These are phyloP conservation scores for Boletus chippewaensis DNA, from an alignment of 1,284 basidiomycete genomes.

Conservation along the genomic window DNA sequence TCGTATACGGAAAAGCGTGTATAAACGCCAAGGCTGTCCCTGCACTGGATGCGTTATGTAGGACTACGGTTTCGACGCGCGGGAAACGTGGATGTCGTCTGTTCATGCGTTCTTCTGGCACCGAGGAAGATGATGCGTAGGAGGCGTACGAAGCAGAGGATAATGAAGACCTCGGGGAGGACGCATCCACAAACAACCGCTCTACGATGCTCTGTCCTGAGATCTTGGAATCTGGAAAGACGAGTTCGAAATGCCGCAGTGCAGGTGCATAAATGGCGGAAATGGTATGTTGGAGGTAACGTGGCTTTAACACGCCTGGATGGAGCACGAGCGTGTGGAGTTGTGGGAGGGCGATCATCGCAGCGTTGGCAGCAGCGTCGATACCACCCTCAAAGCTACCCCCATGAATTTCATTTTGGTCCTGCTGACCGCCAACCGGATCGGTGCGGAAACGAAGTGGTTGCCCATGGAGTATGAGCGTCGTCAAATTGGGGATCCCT, in stretches of 20 bases:
- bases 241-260: constrained; percentile 30
- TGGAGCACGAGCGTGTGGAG: constrained; percentile 29
- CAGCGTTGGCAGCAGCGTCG: neutral
- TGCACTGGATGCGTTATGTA: constrained; percentile 26
- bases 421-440: constrained; percentile 10
- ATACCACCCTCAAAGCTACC: neutral
- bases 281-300: constrained; percentile 29
- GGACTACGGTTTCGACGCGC: constrained; percentile 22
- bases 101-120: neutral
- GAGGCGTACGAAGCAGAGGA: neutral
- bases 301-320: constrained; percentile 29
- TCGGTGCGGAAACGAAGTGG: constrained; percentile 24
- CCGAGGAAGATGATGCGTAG: constrained; percentile 1
- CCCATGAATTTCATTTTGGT: constrained; percentile 3
- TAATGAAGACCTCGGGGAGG: neutral
- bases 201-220: constrained; percentile 25
- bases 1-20: constrained; percentile 22
- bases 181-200: constrained; percentile 19
- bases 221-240: constrained; percentile 29
- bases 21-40: constrained; percentile 23
- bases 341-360: constrained; percentile 20
- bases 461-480: constrained; percentile 26
- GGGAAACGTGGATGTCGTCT: constrained; percentile 23
- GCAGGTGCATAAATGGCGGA: constrained; percentile 26
- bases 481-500: constrained; percentile 22